Conservation (phyloP, 2,329 filamentous ascomycete species). For the Venturia nashicola region DNA sequence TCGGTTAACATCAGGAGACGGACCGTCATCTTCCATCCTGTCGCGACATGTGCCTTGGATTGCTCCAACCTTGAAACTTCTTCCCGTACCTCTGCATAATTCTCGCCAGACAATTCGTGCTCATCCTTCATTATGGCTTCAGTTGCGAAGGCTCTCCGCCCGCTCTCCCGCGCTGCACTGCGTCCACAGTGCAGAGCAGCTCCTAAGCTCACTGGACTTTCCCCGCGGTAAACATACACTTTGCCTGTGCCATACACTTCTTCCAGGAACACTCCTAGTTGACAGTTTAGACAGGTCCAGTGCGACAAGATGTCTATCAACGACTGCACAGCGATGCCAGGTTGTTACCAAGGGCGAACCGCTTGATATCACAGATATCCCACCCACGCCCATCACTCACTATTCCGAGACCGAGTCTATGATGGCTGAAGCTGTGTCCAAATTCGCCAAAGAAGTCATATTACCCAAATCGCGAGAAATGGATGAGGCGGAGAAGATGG, state of each 20-base stretch:
- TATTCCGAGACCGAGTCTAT: constrained; percentile 79
- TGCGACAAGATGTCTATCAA: constrained; percentile 28
- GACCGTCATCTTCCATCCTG: neutral
- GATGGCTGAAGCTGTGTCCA: constrained; percentile 81
- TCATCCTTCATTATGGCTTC: constrained; percentile 26
- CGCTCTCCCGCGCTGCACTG: constrained; percentile 19
- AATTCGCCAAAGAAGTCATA: constrained; percentile 81
- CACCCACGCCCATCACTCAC: constrained; percentile 86
- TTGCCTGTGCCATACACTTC: neutral
- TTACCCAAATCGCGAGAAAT: constrained; percentile 88
- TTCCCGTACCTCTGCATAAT: neutral
- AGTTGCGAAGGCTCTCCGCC: constrained; percentile 28
- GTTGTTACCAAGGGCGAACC: constrained; percentile 24
- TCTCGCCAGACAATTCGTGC: neutral
- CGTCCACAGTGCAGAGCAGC: constrained; percentile 9
- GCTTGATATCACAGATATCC: constrained; percentile 58
- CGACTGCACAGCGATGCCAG: constrained; percentile 25
- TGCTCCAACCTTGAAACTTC: neutral
- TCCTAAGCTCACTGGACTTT: constrained; percentile 9
- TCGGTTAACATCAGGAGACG: neutral
- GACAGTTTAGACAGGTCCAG: neutral
- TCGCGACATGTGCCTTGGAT: neutral
- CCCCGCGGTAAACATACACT: constrained; percentile 9
- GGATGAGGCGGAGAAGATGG: constrained; percentile 95
- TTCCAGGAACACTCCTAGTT: neutral